Evolutionary conservation across 257 asterid species (phyloP).

Genomic region (Thymus quinquecostatus): DNA sequence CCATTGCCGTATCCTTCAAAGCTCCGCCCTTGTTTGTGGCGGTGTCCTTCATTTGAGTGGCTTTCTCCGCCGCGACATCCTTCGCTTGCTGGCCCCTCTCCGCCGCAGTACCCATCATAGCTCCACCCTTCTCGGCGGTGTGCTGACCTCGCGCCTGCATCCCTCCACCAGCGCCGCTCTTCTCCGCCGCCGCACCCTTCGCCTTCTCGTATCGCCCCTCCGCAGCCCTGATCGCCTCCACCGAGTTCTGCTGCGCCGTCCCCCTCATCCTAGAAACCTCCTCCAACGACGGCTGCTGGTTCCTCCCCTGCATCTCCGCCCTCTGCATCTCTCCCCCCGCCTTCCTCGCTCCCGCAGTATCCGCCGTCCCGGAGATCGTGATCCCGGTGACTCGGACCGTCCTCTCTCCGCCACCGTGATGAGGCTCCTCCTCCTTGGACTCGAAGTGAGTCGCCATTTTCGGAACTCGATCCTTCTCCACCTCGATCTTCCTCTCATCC

Average conservation of each 20-base stretch:
- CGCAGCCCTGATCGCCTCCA: slow-evolving; percentile 55
- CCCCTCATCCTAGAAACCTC: slow-evolving; percentile 54
- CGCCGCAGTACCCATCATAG: not conserved
- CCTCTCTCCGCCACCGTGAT: slow-evolving; percentile 14
- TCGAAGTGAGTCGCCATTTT: slow-evolving; percentile 64
- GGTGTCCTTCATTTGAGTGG: slow-evolving; percentile 16
- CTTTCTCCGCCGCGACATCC: slow-evolving; percentile 1
- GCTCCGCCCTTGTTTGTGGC: slow-evolving; percentile 22
- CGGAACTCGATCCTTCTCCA: slow-evolving; percentile 60
- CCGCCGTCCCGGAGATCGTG: slow-evolving; percentile 1
- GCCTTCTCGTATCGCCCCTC: slow-evolving; percentile 45
- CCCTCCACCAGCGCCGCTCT: not conserved
- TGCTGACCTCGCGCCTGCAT: not conserved
- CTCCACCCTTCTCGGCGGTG: slow-evolving; percentile 12
- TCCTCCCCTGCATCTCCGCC: slow-evolving; percentile 2
- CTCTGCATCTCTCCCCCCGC: not conserved
- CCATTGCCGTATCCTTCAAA: no score
- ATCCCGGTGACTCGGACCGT: slow-evolving; percentile 36
- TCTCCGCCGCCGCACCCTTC: not conserved
- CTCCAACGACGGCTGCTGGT: slow-evolving; percentile 46
- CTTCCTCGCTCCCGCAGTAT: not conserved
- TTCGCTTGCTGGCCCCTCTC: slow-evolving; percentile 20
- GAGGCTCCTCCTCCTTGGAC: slow-evolving; percentile 31
- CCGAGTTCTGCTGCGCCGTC: slow-evolving; percentile 66
- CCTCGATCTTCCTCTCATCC: slow-evolving; percentile 35